Evolutionary conservation across 2,329 filamentous ascomycete genomes (phyloP), one percentile per base, ranked within the genome.

Genomic region (Pestalotiopsis sp.): DNA sequence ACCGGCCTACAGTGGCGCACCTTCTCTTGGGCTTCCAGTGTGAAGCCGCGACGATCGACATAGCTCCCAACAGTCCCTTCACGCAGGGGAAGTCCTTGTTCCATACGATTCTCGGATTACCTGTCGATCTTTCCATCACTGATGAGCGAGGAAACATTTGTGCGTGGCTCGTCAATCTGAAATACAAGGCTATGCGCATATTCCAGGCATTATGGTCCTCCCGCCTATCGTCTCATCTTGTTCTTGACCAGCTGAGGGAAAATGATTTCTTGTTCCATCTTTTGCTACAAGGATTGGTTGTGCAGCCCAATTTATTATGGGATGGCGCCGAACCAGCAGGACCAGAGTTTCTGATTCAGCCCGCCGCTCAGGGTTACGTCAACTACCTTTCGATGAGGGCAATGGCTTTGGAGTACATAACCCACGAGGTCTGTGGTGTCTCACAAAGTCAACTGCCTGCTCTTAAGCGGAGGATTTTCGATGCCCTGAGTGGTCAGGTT

Each of bases 11-110:
- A 2, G 91, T 99, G 72, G 96, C 95, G 0, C 97, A 99, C 79
- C 86, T 97, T 60, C 84, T 99, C 2, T 88, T 99, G 4, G 96
- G 96, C 0, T 98, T 99, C 78, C 88, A 88, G 67, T 97, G 94
- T 74, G 88, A 90, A 58, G 88, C 91, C 45, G 91, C 90, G 71
- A 87, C 87, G 11, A 83, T 98, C 2, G 89, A 89, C 27, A 83
- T 96, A 39, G 86, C 92, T 64, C 82, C 89, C 1, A 87, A 90
- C 36, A 88, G 94, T 62, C 81, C 92, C 2, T 97, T 97, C 79
- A 88, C 90, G 13, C 84, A 88, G 17, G 88, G 90, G 14, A 87
- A 87, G 23, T 95, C 96, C 0, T 83, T 99, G 14, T 94, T 99
- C 76, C 95, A 99, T 81, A 88, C 89, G 11, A 87, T 98, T 64